Base-by-base conservation (phyloP, 2,329 filamentous ascomycete species). In the Cytospora leucostoma region DNA sequence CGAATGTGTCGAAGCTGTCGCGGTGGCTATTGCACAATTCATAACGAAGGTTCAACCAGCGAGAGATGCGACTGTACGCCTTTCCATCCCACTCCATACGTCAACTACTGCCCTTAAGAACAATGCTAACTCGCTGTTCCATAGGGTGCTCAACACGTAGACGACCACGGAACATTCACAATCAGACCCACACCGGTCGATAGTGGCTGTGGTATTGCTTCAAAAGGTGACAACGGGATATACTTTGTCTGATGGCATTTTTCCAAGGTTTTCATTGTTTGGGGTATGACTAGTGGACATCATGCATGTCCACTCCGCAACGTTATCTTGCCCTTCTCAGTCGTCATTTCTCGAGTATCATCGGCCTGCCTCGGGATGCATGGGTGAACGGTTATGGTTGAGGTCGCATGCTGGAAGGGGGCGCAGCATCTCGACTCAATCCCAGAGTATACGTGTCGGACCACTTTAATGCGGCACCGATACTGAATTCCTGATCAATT, bases 21-120 rank as follows among this genome's bases (percentile, higher is more conserved):
- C 50, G 89, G 90, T 61, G 90, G 91, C 59, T 97, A 96, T 74
- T 97, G 93, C 74, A 83, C 89, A 65, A 82, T 89, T 62, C 92
- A 96, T 73, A 93, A 96, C 68, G 90, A 93, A 68, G 91, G 91
- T 17, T 94, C 90, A 49, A 91, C 88, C 13, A 21, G 38, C 10
- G 57, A 64, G 76, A 81, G n/a, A 87, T 82, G 40, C 75, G 79
- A 66, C 40, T 68, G 82, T 84, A 71, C 78, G 81, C 77, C n/a
- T 55, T 40, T 34, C 34, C 27, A 37, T n/a, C 5, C 27, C 10
- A 38, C 37, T 40, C 13, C 33, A 19, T 15, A 32, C 1, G 17
- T 50, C 12, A 6, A 10, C 21, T 10, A 15, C 11, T n/a, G 6
- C 27, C 3, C 17, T 21, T 35, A 2, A 19, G 13, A 21, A 19